These are phyloP conservation scores for Petunia secreta DNA, from an alignment of 257 asterid species.

Conservation along the genomic window DNA sequence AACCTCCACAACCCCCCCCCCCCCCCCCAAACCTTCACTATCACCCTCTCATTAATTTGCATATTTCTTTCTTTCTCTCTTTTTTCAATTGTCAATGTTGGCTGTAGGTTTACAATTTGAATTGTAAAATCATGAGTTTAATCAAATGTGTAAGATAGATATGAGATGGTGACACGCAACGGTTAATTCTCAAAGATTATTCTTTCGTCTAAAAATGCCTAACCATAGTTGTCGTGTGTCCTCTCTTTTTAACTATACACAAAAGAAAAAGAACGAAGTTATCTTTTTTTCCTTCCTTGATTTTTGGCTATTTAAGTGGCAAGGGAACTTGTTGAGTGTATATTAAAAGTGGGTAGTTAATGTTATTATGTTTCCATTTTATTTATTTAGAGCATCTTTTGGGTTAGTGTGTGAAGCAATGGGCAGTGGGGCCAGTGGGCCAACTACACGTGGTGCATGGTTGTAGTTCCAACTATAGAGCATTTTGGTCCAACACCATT, in stretches of 20 bases:
- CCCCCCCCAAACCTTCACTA: not conserved
- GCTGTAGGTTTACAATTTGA: not conserved
- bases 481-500: conserved; percentile 15
- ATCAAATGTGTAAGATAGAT: not conserved
- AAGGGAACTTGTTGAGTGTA: not conserved
- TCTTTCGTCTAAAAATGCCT: too few relatives aligned
- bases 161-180: too few relatives aligned
- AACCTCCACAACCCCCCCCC: conserved; percentile 22
- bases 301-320: not conserved
- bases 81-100: not conserved
- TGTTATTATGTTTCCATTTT: conserved; percentile 14
- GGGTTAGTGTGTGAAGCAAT: conserved; percentile 18
- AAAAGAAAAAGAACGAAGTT: not conserved
- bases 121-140: not conserved
- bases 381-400: conserved; percentile 24
- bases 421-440: conserved; percentile 29
- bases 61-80: not conserved
- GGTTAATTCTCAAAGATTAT: too few relatives aligned
- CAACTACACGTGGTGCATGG: conserved; percentile 28
- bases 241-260: not conserved
- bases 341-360: conserved; percentile 4
- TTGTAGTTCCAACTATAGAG: conserved; percentile 21
- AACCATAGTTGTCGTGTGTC: too few relatives aligned
- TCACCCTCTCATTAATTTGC: conserved; percentile 27
- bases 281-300: not conserved